Base-by-base conservation (phyloP, 2,329 filamentous ascomycete species). In the Escovopsis sp. region DNA sequence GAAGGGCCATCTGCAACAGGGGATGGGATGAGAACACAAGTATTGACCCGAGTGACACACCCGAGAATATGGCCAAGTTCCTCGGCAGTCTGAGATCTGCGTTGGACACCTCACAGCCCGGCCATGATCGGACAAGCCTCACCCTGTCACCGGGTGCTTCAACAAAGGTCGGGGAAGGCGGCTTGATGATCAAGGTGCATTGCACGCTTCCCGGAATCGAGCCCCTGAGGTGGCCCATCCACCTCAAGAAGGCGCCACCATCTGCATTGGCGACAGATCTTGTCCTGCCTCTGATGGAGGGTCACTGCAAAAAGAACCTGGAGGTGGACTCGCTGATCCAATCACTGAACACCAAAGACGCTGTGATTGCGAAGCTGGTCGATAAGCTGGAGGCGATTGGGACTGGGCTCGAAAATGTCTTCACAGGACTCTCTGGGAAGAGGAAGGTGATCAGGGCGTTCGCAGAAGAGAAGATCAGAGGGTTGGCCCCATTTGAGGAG, bases 1-100 rank as follows among this genome's bases (percentile, higher is more conserved):
- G 75, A 19, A 67, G 65, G n/a, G 68, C 65, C 10, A 81, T 89
- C 44, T 69, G 78, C 43, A 63, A 68, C 45, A 73, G 81, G 45
- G 80, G 76, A 28, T 66, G 74, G 43, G 62, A 71, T 23, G 70
- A 80, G 50, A 70, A 77, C 51, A 83, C 80, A 12, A 78, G 73
- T 47, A 86, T 89, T 47, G 82, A 89, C 55, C 78, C 84, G 1
- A 77, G 72, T 54, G 77, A 82, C 49, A 79, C 80, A 46, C 64
- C 68, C 0, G 72, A 76, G 40, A 83, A 89, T 53, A 75, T 85
- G 61, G 56, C 62, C 26, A 77, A 78, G 40, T 75, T 89, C 41
- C 63, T 88, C 12, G 67, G 73, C 19, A 79, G 81, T 51, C 64
- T 89, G 15, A 59, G 65, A 39, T 62, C 63, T 35, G 69, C 70